phyloP scores from a whole-genome alignment of 2,329 filamentous ascomycete species.

The Alternaria sp. region DNA sequence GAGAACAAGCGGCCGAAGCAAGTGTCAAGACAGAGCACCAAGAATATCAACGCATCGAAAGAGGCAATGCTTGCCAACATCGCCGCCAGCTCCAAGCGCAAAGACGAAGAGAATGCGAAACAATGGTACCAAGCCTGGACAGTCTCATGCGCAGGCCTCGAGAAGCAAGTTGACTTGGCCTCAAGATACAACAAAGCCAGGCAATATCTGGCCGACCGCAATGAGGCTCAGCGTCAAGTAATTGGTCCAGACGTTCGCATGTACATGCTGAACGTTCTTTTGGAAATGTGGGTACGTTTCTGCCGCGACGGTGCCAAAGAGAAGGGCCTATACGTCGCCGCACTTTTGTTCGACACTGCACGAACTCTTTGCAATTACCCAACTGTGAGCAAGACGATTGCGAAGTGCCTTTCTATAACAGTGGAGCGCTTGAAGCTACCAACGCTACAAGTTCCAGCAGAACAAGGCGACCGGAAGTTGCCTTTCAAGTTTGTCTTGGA shows the following conservation, averaged over 20 bases:
- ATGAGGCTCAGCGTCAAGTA: constrained; percentile 50
- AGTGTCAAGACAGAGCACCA: constrained; percentile 36
- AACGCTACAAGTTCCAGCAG: constrained; percentile 40
- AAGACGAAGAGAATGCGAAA: constrained; percentile 52
- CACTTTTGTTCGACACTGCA: constrained; percentile 45
- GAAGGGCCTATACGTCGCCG: constrained; percentile 43
- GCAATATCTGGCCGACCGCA: constrained; percentile 58
- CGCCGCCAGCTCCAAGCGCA: constrained; percentile 53
- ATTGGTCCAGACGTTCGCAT: constrained; percentile 59
- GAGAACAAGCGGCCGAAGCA: constrained; percentile 34
- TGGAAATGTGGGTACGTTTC: constrained; percentile 58
- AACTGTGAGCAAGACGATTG: constrained; percentile 42
- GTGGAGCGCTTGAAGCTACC: constrained; percentile 54
- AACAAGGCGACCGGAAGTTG: constrained; percentile 51
- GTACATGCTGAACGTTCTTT: constrained; percentile 60
- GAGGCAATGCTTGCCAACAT: constrained; percentile 57
- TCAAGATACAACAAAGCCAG: constrained; percentile 60
- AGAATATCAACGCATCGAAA: constrained; percentile 50
- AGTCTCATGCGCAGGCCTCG: constrained; percentile 56
- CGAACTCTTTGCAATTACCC: constrained; percentile 39
- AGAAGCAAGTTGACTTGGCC: constrained; percentile 55
- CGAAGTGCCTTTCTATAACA: constrained; percentile 45
- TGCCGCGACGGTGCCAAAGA: constrained; percentile 43
- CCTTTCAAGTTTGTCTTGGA: constrained; percentile 54
- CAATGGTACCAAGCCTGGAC: constrained; percentile 59